Conservation (phyloP, 805 yeast genomes). For the Schizosaccharomyces japonicus region DNA sequence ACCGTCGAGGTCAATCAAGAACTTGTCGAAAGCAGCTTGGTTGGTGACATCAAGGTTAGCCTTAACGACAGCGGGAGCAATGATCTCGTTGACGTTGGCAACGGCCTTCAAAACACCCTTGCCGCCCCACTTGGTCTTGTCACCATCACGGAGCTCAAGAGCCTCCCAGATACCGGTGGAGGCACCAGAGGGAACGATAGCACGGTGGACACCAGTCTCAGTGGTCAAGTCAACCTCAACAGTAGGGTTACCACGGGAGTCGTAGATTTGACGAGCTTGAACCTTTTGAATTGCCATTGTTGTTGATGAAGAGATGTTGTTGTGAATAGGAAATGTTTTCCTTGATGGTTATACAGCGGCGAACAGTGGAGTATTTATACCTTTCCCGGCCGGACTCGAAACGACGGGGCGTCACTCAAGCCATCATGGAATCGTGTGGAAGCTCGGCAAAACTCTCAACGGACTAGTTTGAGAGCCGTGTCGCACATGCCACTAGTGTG, state of each 20-base stretch:
- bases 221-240: conserved; percentile 95
- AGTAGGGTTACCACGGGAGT: conserved; percentile 91
- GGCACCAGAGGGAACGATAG: conserved; percentile 98
- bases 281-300: conserved; percentile 68
- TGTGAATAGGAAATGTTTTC: no score
- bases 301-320: no score
- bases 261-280: conserved; percentile 91
- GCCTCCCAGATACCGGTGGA: conserved; percentile 99
- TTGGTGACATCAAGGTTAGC: conserved; percentile 62
- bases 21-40: conserved; percentile 70
- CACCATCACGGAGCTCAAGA: conserved; percentile 92
- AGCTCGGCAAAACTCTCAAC: no score
- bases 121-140: conserved; percentile 81
- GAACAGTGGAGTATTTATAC: no score
- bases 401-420: no score
- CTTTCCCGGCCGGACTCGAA: no score
- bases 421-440: no score
- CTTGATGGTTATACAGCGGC: no score
- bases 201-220: conserved; percentile 78
- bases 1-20: conserved; percentile 74
- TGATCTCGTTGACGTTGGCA: conserved; percentile 77
- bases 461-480: no score
- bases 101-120: conserved; percentile 95
- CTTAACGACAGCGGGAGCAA: conserved; percentile 79
- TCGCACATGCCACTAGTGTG: no score